These are phyloP conservation scores for Phytophthora sojae DNA, from an alignment of 352 stramenopile genomes.

Conservation along the genomic window DNA sequence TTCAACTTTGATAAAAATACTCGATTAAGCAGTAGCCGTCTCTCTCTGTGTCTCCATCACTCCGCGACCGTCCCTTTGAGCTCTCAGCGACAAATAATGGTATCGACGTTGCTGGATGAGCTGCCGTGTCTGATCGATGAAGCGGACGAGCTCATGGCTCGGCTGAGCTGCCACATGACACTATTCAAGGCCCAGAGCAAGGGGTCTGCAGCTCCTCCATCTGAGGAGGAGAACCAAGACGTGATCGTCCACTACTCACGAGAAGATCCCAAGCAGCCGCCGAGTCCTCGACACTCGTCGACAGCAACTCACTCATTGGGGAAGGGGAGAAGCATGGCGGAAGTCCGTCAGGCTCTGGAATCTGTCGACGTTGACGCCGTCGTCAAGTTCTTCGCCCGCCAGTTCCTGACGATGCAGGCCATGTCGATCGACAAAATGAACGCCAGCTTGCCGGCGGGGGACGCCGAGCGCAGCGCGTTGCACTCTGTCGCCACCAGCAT, in stretches of 20 bases:
- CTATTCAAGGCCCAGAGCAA: slow-evolving; percentile 28
- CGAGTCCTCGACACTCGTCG: slow-evolving; percentile 5
- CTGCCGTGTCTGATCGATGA: slow-evolving; percentile 69
- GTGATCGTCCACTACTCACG: not conserved
- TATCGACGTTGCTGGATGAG: slow-evolving; percentile 65
- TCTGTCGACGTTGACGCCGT: slow-evolving; percentile 39
- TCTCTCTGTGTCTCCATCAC: not conserved
- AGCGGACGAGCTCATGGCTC: slow-evolving; percentile 64
- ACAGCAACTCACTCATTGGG: not conserved
- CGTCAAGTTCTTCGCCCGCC: slow-evolving; percentile 54
- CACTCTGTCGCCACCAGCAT: slow-evolving; percentile 37
- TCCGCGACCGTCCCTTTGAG: slow-evolving; percentile 2
- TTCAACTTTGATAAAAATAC: slow-evolving; percentile 36
- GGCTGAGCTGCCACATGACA: slow-evolving; percentile 48
- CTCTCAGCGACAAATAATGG: slow-evolving; percentile 38
- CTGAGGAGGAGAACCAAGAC: slow-evolving; percentile 8
- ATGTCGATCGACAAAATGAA: slow-evolving; percentile 34
- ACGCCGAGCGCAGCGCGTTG: slow-evolving; percentile 27
- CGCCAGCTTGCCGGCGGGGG: slow-evolving; percentile 17
- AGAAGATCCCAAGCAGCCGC: slow-evolving; percentile 13
- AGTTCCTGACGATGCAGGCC: slow-evolving; percentile 51
- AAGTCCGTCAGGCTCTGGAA: slow-evolving; percentile 19
- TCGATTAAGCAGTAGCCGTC: not conserved
- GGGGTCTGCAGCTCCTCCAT: not conserved
- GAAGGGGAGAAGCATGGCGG: slow-evolving; percentile 8